Percentiles rank a stretch among this genome's conserved stretches.
phyloP scores from a whole-genome alignment of 2,329 filamentous ascomycete genomes.

The Fusarium nurragi region DNA sequence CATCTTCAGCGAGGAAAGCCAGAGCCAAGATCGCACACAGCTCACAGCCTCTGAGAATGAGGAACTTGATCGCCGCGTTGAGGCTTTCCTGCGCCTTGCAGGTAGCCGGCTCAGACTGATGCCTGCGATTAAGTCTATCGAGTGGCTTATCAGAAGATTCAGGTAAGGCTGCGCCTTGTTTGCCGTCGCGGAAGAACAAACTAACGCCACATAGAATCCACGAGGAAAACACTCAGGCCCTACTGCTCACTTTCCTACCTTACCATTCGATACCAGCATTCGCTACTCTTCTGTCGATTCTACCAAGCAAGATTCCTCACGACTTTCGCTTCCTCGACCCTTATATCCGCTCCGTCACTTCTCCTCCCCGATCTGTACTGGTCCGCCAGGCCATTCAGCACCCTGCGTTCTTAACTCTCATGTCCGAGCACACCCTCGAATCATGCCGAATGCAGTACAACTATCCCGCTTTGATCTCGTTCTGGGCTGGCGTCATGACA shows the following conservation, averaged over 20 bases:
- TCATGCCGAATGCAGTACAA: conserved; percentile 77
- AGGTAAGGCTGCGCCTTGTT: conserved; percentile 63
- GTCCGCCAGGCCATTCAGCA: conserved; percentile 86
- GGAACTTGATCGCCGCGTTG: conserved; percentile 79
- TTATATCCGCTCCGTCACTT: conserved; percentile 80
- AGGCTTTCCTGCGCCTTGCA: conserved; percentile 83
- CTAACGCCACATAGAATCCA: conserved; percentile 71
- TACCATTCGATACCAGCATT: conserved; percentile 91
- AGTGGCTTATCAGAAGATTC: conserved; percentile 94
- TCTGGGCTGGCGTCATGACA: conserved; percentile 90
- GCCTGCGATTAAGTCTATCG: conserved; percentile 88
- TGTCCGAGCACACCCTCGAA: conserved; percentile 82
- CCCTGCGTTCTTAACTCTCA: conserved; percentile 74
- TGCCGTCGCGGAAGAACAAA: neutral
- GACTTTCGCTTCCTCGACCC: conserved; percentile 87
- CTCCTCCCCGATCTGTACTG: conserved; percentile 81
- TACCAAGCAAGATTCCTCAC: conserved; percentile 77
- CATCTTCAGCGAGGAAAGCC: conserved; percentile 94
- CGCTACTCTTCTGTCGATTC: conserved; percentile 83
- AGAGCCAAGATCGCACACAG: conserved; percentile 84
- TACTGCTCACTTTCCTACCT: conserved; percentile 88
- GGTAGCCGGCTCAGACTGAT: conserved; percentile 81
- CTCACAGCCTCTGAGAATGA: conserved; percentile 84
- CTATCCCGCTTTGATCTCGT: conserved; percentile 80
- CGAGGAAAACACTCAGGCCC: conserved; percentile 82